phyloP scores from a whole-genome alignment of 495 filamentous ascomycete genomes.

The Cairneyella variabilis region DNA sequence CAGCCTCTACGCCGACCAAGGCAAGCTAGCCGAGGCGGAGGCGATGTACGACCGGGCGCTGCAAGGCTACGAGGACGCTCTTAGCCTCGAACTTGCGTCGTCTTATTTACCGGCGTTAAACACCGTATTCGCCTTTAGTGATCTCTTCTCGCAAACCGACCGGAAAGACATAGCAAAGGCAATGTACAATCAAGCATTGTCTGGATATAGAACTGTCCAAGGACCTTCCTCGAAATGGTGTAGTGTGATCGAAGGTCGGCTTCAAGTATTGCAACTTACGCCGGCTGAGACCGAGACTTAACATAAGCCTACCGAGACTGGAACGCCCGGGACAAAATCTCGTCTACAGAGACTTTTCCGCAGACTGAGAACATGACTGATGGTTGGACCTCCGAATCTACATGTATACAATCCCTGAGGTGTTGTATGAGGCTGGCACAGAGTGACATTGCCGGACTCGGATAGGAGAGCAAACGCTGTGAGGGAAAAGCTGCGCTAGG shows the following conservation, averaged over 20 bases:
- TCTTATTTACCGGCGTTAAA: constrained; percentile 24
- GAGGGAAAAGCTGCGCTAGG: too few species aligned
- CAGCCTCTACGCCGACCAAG: neutral
- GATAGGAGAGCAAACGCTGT: too few species aligned
- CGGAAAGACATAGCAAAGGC: constrained; percentile 23
- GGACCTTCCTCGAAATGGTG: constrained; percentile 24
- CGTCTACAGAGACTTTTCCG: neutral
- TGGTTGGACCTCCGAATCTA: neutral
- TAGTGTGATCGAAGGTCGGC: constrained; percentile 17
- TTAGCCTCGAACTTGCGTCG: constrained; percentile 16
- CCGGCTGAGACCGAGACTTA: neutral
- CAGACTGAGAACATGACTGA: neutral
- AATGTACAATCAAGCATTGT: constrained; percentile 25
- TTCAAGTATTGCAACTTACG: constrained; percentile 19
- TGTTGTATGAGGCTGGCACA: neutral
- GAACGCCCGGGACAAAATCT: neutral
- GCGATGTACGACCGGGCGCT: too few species aligned
- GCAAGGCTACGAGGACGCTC: constrained; percentile 18
- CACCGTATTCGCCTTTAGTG: constrained; percentile 18
- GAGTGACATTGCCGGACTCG: too few species aligned
- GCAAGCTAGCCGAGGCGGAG: too few species aligned
- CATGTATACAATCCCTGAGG: neutral
- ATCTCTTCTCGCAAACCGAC: constrained; percentile 23
- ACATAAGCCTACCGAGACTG: neutral
- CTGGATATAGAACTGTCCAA: constrained; percentile 26